Base-by-base conservation (phyloP, 2,329 filamentous ascomycete species). In the Acephala macrosclerotiorum region DNA sequence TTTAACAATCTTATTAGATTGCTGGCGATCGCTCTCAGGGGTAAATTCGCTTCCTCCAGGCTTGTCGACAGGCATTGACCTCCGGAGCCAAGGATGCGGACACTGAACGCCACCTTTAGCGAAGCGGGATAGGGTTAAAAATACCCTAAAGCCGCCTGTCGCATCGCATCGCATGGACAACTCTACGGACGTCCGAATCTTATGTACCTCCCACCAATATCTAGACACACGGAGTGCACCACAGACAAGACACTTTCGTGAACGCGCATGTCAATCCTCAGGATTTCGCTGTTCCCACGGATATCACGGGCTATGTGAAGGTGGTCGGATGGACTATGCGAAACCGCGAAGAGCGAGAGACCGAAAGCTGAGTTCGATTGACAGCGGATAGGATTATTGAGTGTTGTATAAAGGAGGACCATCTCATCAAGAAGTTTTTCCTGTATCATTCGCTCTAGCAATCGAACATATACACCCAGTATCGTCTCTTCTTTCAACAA, bases 81-180 rank as follows among this genome's bases (percentile, higher is more conserved):
- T 57, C 55, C 55, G 55, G 55, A 57, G 55, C 55, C 55, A 57
- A 57, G 55, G 55, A 55, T 55, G 55, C 29, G 55, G 55, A 35
- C 55, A 35, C n/a, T 35, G 29, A 55, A 35, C 51, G 26, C 11
- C 25, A 29, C 18, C 49, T 29, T 53, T 40, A 63, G 38, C 58
- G 49, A 64, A 47, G 12, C 38, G 42, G 42, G 18, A 45, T 33
- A 56, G 5, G 33, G 49, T 16, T 18, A 58, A 56, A 57, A 35
- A 36, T 47, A 57, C 45, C 35, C 57, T 56, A 53, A 26, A 22
- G 26, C 35, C 45, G 18, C 20, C 45, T 8, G 49, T 66, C 64
- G 60, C 60, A 66, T 63, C 64, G 60, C 60, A 63, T 66, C 64
- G 49, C 64, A 60, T 49, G 49, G 56, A 63, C 42, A 33, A 2